Evolutionary conservation across 257 asterid genomes (phyloP), one percentile per base, ranked within the genome.

Genomic region (Osmanthus fragrans): DNA sequence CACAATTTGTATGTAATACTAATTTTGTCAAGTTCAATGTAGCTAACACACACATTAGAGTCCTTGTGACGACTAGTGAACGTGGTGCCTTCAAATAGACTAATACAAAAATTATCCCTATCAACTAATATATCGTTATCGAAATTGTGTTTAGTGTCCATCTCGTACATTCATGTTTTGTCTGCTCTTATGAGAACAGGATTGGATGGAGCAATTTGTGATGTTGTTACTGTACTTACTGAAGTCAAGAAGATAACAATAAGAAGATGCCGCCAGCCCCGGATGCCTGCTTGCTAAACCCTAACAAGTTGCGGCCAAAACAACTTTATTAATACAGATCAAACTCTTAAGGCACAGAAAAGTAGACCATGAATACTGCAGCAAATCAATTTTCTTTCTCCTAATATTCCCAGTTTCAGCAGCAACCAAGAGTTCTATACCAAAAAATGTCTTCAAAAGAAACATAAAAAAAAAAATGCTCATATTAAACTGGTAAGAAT

Each of bases 361-460:
- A 27, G 30, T n/a, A 58, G 66, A n/a, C 7, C 63, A 51, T 51
- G 63, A 51, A 16, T 18, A 51, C 23, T 56, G 65, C 25, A 58
- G 16, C 1, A 58, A 58, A 58, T 58, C 29, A 58, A 58, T 58
- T 58, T 58, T 7, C 12, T 47, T 58, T 58, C 29, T 58, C 66
- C 30, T 58, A 58, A 58, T 58, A 58, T 63, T 63, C 69, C 33
- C 34, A 25, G 36, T 63, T 63, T 63, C 34, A 63, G 69, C 69
- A 63, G 69, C 69, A 63, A 63, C 32, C 19, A 63, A 25, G 36
- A 63, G 69, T 63, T 63, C 7, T 25, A 16, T 63, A 19, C 69
- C 16, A 27, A 63, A 63, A 63, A 11, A 63, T 23, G 69, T 27
- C 8, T 10, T 12, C 2, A 9, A 63, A 8, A 58, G 12, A n/a